Conservation (phyloP, 129 eudicot species). For the Centaurea solstitialis region DNA sequence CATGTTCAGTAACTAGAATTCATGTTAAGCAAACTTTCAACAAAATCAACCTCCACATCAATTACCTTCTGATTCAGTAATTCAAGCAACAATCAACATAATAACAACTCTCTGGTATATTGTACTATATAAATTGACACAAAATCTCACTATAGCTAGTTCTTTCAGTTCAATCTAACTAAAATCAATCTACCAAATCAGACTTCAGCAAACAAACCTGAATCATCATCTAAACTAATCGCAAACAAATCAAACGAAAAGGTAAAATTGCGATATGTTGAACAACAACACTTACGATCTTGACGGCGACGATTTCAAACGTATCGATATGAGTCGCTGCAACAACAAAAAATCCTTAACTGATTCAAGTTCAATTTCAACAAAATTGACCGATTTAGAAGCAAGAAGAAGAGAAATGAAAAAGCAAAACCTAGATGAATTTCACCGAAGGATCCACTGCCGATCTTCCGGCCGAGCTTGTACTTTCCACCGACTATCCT, state of each 20-base stretch:
- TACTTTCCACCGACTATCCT: conserved; percentile 90
- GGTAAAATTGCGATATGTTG: background rate
- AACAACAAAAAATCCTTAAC: conserved; percentile 33
- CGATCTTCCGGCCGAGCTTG: conserved; percentile 98
- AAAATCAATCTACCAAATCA: conserved; percentile 5
- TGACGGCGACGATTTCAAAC: conserved; percentile 94
- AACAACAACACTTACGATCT: conserved; percentile 66
- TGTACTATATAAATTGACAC: background rate
- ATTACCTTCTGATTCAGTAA: conserved; percentile 5
- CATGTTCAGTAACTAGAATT: background rate
- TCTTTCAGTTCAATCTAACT: conserved; percentile 2
- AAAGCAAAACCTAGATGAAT: conserved; percentile 63
- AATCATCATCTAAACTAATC: background rate
- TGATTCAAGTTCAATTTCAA: conserved; percentile 20
- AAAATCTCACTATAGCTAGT: conserved; percentile 1
- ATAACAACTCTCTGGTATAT: background rate
- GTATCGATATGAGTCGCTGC: conserved; percentile 98
- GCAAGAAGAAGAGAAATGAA: background rate
- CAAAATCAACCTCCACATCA: background rate
- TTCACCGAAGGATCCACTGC: conserved; percentile 97
- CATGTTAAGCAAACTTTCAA: background rate
- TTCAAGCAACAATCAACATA: conserved; percentile 2
- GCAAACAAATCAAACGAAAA: conserved; percentile 5
- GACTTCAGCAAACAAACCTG: background rate
- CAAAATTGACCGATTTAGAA: background rate